phyloP scores from a whole-genome alignment of 257 asterid genomes.

The Echites panduratus region DNA sequence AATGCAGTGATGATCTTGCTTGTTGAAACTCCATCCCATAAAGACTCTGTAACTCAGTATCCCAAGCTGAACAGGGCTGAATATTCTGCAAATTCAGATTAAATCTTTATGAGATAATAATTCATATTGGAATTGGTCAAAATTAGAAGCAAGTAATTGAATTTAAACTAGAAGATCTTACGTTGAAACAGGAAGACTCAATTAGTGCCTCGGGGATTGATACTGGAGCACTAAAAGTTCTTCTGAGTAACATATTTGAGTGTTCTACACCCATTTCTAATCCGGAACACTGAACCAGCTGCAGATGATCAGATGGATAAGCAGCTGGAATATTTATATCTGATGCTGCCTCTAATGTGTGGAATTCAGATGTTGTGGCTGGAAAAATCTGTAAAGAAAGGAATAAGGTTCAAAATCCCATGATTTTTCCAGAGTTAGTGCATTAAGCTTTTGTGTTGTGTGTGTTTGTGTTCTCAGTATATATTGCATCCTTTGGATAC shows the following conservation, averaged over 20 bases:
- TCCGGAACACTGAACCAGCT: conserved; percentile 29
- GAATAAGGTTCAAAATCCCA: not conserved
- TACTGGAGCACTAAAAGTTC: conserved; percentile 54
- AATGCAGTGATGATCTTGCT: conserved; percentile 50
- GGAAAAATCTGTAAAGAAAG: conserved; percentile 38
- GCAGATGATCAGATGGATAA: conserved; percentile 38
- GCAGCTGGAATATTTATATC: conserved; percentile 34
- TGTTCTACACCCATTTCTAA: conserved; percentile 41
- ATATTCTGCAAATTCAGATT: conserved; percentile 37
- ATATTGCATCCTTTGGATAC: not conserved
- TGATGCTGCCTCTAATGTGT: conserved; percentile 34
- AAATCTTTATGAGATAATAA: conserved; percentile 6
- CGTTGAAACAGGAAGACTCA: conserved; percentile 49
- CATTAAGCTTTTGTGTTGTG: not conserved
- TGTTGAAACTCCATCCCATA: conserved; percentile 56
- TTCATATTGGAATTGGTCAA: not conserved
- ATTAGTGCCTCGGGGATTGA: conserved; percentile 41
- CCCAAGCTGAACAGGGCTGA: conserved; percentile 55
- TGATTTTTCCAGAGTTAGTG: not conserved
- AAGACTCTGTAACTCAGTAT: conserved; percentile 53
- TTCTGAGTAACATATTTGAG: conserved; percentile 40
- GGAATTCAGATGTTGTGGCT: conserved; percentile 30
- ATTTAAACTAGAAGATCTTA: conserved; percentile 17
- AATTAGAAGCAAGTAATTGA: not conserved
- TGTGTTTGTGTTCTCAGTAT: not conserved